Base-by-base conservation (phyloP, 495 filamentous ascomycete genomes). In the Letharia lupina region DNA sequence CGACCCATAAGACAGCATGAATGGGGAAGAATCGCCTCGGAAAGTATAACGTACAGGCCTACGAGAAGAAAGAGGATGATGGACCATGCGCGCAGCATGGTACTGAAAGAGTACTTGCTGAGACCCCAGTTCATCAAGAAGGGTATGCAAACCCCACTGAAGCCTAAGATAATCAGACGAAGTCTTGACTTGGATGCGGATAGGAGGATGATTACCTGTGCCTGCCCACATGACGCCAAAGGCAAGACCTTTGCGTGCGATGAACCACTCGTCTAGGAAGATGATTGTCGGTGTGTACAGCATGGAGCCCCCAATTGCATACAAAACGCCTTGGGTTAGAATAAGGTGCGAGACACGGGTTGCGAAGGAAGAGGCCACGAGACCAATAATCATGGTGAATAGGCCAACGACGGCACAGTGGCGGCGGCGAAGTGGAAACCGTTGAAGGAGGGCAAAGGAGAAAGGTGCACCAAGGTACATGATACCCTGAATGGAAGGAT, bases 211-310 rank as follows among this genome's bases (percentile, higher is more conserved):
- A 28, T 23, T 28, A 39, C 64, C 65, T 35, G 40, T 56, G 42
- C 69, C 70, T 20, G 68, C 69, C 77, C 81, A 83, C 79, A 86
- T 84, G 11, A 79, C 78, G 0, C 82, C 82, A 66, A 80, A 77
- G 4, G 83, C 82, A 13, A 84, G 71, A 1, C 81, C 79, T 68
- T 85, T 84, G 28, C 78, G 75, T 42, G 72, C 73, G 35, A 80
- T 67, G 67, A 86, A 87, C 84, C 83, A 86, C 66, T 84, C 81
- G 64, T 85, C 83, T 8, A 87, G 74, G 70, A 79, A 83, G 8
- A 84, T 71, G 13, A 79, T 81, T 2, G 79, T 78, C 2, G 82
- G 81, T 23, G 76, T 80, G 68, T 80, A 84, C 18, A 84, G 61
- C 13, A 84, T 72, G 1, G 75, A 78, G 67, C 77, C 79, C 0